These are phyloP conservation scores for Paramecium pentaurelia DNA, from an alignment of 73 alveolate species.

Conservation along the genomic window DNA sequence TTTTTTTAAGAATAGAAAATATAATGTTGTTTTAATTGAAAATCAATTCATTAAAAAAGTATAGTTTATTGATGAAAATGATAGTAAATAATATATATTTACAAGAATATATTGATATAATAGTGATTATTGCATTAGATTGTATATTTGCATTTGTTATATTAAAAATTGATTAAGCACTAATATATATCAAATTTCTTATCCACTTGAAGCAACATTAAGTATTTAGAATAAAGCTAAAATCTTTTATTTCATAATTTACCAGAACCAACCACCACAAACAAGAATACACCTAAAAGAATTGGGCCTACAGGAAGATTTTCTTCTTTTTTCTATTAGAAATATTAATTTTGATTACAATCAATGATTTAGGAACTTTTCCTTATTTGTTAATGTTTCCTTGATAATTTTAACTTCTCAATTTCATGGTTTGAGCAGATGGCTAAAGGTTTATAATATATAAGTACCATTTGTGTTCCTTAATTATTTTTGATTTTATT, in stretches of 20 bases:
- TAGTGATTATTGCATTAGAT: not conserved
- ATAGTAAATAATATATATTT: not conserved
- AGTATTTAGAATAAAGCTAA: conserved; percentile 76
- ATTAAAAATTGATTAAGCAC: not conserved
- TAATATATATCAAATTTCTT: conserved; percentile 7
- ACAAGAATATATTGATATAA: not conserved
- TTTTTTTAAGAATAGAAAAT: too few species aligned
- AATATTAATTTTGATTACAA: conserved; percentile 60
- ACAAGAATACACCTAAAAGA: conserved; percentile 78
- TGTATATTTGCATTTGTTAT: not conserved
- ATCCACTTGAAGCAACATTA: conserved; percentile 59
- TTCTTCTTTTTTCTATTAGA: conserved; percentile 77
- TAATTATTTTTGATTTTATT: not conserved
- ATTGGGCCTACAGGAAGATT: conserved; percentile 81
- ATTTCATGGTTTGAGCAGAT: conserved; percentile 65
- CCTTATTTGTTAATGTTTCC: conserved; percentile 79
- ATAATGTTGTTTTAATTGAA: too few species aligned
- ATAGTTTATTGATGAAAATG: not conserved
- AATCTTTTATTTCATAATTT: not conserved
- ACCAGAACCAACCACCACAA: conserved; percentile 78
- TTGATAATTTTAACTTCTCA: conserved; percentile 76
- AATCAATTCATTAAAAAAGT: too few species aligned
- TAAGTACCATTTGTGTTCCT: not conserved
- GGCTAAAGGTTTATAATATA: not conserved
- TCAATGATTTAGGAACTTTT: conserved; percentile 83